Conservation (phyloP, 2,329 filamentous ascomycete species). For the Sarocladiaceae sp. region DNA sequence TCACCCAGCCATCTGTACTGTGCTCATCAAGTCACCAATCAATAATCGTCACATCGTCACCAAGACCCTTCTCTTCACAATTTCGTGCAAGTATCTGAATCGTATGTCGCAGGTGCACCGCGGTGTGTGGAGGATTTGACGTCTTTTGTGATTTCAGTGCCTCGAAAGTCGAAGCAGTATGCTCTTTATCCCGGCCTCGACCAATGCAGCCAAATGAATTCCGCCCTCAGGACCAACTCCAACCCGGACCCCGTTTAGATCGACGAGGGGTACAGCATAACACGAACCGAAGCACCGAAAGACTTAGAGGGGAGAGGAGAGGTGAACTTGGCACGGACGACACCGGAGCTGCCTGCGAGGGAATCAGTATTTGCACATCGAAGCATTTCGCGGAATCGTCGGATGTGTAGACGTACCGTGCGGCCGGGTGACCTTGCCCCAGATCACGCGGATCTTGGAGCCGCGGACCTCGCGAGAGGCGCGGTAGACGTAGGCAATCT, state of each 20-base stretch:
- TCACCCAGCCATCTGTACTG: no score
- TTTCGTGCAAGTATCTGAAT: not conserved
- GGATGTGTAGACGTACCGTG: constrained; percentile 72
- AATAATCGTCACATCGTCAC: constrained; percentile 6
- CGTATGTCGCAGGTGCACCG: constrained; percentile 5
- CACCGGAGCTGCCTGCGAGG: constrained; percentile 80
- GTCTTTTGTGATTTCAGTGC: constrained; percentile 45
- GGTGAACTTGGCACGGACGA: constrained; percentile 96
- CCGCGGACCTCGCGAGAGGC: constrained; percentile 90
- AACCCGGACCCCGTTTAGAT: constrained; percentile 62
- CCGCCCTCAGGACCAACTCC: constrained; percentile 58
- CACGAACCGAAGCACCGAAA: constrained; percentile 91
- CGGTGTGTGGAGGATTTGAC: constrained; percentile 29
- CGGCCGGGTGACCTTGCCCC: constrained; percentile 94
- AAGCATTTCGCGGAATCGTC: not conserved
- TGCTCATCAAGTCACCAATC: not conserved
- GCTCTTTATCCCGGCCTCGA: constrained; percentile 51
- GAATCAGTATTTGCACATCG: constrained; percentile 4
- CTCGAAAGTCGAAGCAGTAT: constrained; percentile 44
- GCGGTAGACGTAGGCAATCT: constrained; percentile 97
- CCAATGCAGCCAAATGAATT: constrained; percentile 55
- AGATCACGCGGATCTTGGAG: constrained; percentile 98
- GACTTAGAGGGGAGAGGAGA: constrained; percentile 93
- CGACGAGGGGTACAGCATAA: constrained; percentile 97
- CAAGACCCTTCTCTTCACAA: constrained; percentile 2